Conservation (phyloP, 345 rosid genomes). For the Populus nigra region DNA sequence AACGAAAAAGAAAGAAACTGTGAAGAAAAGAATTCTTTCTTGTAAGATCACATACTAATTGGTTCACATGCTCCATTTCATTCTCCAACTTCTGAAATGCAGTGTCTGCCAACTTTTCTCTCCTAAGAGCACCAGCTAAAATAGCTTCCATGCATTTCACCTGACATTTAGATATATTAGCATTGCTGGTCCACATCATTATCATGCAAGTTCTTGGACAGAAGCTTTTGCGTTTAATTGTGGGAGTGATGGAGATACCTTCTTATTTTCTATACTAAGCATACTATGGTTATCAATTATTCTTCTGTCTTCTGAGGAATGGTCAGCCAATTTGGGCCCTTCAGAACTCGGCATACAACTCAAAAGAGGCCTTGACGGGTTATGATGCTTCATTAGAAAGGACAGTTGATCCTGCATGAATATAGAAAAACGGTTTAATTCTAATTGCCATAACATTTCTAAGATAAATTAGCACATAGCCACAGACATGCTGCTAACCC, state of each 20-base stretch:
- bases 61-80: constrained; percentile 55
- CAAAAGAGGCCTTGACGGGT: constrained; percentile 35
- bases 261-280: constrained; percentile 32
- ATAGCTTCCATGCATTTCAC: constrained; percentile 37
- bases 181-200: constrained; percentile 6
- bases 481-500: not conserved
- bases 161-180: constrained; percentile 35
- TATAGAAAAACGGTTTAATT: constrained; percentile 17
- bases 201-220: constrained; percentile 6
- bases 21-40: constrained; percentile 4
- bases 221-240: constrained; percentile 7
- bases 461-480: constrained; percentile 2
- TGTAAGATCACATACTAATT: constrained; percentile 50
- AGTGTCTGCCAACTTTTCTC: constrained; percentile 63
- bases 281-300: constrained; percentile 26
- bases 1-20: too few relatives aligned
- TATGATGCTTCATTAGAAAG: constrained; percentile 53
- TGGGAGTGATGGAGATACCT: constrained; percentile 35
- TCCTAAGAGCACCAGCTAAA: constrained; percentile 58
- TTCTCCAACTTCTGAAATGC: constrained; percentile 49
- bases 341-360: constrained; percentile 35
- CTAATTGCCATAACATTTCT: constrained; percentile 7
- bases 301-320: constrained; percentile 32
- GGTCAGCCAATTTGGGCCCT: constrained; percentile 31
- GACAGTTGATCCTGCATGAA: constrained; percentile 67